A percentile compares a stretch with the other conserved stretches of the same genome.
Conservation (phyloP, 805 yeast species). For the Kluyveromyces siamensis region DNA sequence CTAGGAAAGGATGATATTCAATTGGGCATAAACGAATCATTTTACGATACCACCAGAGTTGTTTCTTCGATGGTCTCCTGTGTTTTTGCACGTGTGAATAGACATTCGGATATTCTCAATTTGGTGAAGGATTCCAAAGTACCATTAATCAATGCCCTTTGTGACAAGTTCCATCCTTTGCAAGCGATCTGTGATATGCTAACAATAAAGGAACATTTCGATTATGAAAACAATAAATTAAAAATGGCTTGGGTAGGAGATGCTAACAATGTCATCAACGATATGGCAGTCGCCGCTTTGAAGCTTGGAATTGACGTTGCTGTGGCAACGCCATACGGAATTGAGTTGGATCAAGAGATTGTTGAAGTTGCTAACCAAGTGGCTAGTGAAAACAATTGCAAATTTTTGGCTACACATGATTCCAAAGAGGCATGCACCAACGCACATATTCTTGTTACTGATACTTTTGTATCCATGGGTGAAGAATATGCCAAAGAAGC, state of each 20-base stretch:
- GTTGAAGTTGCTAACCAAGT: conserved; percentile 44
- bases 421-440: conserved; percentile 64
- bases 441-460: conserved; percentile 85
- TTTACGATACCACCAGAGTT: conserved; percentile 82
- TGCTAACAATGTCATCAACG: conserved; percentile 92
- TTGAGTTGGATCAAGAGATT: conserved; percentile 52
- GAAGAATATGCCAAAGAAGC: conserved; percentile 71
- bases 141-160: conserved; percentile 87
- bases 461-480: conserved; percentile 98
- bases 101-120: conserved; percentile 72
- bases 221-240: conserved; percentile 40
- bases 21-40: conserved; percentile 87
- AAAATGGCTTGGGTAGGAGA: conserved; percentile 96
- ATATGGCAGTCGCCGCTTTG: conserved; percentile 78
- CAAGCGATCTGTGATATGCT: conserved; percentile 90
- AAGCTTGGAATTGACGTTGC: conserved; percentile 77
- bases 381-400: conserved; percentile 41
- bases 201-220: conserved; percentile 76
- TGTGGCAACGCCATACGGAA: conserved; percentile 74
- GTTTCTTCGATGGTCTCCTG: conserved; percentile 95
- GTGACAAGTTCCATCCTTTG: conserved; percentile 89
- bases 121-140: conserved; percentile 72
- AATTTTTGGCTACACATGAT: conserved; percentile 54
- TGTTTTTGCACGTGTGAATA: conserved; percentile 89
- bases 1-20: conserved; percentile 95